Evolutionary conservation across 2,329 filamentous ascomycete species (phyloP), one percentile per base, ranked within the genome.

Genomic region (Alternaria sp.): DNA sequence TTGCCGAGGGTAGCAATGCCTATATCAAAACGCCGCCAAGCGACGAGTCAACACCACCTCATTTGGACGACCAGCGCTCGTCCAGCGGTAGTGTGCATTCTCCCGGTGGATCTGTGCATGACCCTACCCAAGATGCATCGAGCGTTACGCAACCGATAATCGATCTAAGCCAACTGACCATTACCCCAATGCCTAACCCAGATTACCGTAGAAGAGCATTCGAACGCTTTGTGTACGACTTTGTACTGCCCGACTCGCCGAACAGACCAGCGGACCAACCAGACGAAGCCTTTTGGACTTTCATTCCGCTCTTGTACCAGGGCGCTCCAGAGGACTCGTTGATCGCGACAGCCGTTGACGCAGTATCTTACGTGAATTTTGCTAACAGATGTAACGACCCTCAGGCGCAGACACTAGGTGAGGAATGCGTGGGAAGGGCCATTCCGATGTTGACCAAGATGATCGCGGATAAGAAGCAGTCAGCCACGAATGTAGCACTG

Each of bases 171-270:
- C 60, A 57, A 11, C 56, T 70, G 14, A 59, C 56, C 10, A 67
- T 70, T 7, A 50, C 60, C 2, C 59, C 56, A 3, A 37, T 54
- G 10, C 17, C 62, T 0, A 56, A 59, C 10, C 61, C 66, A n/a
- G 66, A 72, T 36, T 58, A 73, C 6, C 62, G 65, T 10, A 67
- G 60, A 1, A 28, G 67, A 17, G 69, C 73, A n/a, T 75, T 73
- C 34, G 68, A 73, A 33, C 68, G 73, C 10, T 73, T 75, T 29
- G 13, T 73, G 3, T 75, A 74, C 46, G 73, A 76, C 40, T 76
- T 75, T 52, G 68, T 75, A 2, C 54, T 64, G 13, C 61, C 60
- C 3, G 66, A 72, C 36, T 56, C 46, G 10, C 66, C 70, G 1
- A 60, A 63, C 11, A 56, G 51, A 37, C 53, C 65, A 21, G 50